These are phyloP conservation scores for Piper betle DNA, from an alignment of 164 flowering plant genomes.

Conservation along the genomic window DNA sequence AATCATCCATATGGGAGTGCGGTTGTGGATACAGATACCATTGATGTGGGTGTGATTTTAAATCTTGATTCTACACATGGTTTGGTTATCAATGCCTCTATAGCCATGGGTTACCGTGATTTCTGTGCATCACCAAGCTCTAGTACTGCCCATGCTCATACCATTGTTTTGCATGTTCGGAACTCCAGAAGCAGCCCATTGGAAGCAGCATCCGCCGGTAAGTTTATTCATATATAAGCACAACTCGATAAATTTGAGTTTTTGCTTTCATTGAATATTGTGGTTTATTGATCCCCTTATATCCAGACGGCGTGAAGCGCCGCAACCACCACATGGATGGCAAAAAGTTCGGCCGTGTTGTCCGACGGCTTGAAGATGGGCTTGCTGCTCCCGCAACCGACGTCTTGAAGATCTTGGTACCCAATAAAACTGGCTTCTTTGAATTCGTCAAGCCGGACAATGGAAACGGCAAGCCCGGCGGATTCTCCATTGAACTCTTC, in stretches of 20 bases:
- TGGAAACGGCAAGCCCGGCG: not conserved
- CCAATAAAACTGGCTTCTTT: conserved; percentile 14
- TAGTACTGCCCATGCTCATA: not conserved
- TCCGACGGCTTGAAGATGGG: conserved; percentile 26
- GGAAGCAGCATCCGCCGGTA: conserved; percentile 2
- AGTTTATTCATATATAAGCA: not conserved
- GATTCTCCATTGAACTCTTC: no score
- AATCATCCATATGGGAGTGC: no score
- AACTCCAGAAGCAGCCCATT: conserved; percentile 9
- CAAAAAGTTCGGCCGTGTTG: conserved; percentile 5
- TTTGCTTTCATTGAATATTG: not conserved
- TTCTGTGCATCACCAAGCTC: conserved; percentile 4
- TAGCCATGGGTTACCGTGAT: not conserved
- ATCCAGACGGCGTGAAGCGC: no score
- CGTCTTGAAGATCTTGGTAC: conserved; percentile 21
- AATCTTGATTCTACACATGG: not conserved
- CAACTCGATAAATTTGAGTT: not conserved
- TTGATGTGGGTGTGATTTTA: conserved; percentile 1
- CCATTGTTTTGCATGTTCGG: conserved; percentile 5
- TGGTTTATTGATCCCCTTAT: not conserved
- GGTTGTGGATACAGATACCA: not conserved
- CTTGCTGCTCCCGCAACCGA: conserved; percentile 11
- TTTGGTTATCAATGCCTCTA: not conserved
- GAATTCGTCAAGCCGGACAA: conserved; percentile 20
- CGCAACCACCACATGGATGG: no score